These are phyloP conservation scores for Dacryopinax spathularia DNA, from an alignment of 768 basidiomycete genomes.

Conservation along the genomic window DNA sequence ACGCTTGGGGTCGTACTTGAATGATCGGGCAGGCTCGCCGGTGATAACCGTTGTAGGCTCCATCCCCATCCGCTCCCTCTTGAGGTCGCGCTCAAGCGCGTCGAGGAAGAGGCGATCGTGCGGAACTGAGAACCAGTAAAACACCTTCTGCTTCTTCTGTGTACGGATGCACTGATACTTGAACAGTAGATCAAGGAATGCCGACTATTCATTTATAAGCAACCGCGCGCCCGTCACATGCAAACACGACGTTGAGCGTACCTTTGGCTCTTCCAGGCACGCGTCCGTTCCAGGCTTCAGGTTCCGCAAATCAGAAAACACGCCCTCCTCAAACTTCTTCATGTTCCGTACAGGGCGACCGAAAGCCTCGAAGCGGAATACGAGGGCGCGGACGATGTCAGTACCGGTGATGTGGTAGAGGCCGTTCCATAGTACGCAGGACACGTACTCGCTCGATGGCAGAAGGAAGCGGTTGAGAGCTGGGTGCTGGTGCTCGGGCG, in stretches of 20 bases:
- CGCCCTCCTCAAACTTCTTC: slow-evolving; percentile 96
- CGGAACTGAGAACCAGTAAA: slow-evolving; percentile 96
- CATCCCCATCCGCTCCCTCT: slow-evolving; percentile 81
- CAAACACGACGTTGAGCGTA: slow-evolving; percentile 22
- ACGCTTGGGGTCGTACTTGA: slow-evolving; percentile 74
- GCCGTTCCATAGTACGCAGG: slow-evolving; percentile 84
- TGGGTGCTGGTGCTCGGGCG: slow-evolving; percentile 39
- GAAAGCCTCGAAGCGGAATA: slow-evolving; percentile 89
- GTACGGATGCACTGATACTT: slow-evolving; percentile 95
- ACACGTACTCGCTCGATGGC: slow-evolving; percentile 70
- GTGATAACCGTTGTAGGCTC: slow-evolving; percentile 65
- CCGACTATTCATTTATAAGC: slow-evolving; percentile 39
- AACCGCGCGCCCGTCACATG: neutral
- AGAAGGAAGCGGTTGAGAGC: slow-evolving; percentile 76
- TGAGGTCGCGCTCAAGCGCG: slow-evolving; percentile 88
- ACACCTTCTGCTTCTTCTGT: slow-evolving; percentile 99
- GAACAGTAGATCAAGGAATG: slow-evolving; percentile 85
- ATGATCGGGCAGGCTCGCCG: slow-evolving; percentile 76
- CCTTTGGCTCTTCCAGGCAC: slow-evolving; percentile 92
- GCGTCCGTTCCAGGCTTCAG: slow-evolving; percentile 89
- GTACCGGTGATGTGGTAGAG: slow-evolving; percentile 92
- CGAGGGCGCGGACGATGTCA: slow-evolving; percentile 85
- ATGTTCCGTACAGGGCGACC: slow-evolving; percentile 79
- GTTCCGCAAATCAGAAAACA: slow-evolving; percentile 85
- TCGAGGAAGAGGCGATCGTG: slow-evolving; percentile 95